A percentile compares a stretch with the other conserved stretches of the same genome.
These are phyloP conservation scores for Plectosphaerella plurivora DNA, from an alignment of 2,329 filamentous ascomycete genomes.

Conservation along the genomic window DNA sequence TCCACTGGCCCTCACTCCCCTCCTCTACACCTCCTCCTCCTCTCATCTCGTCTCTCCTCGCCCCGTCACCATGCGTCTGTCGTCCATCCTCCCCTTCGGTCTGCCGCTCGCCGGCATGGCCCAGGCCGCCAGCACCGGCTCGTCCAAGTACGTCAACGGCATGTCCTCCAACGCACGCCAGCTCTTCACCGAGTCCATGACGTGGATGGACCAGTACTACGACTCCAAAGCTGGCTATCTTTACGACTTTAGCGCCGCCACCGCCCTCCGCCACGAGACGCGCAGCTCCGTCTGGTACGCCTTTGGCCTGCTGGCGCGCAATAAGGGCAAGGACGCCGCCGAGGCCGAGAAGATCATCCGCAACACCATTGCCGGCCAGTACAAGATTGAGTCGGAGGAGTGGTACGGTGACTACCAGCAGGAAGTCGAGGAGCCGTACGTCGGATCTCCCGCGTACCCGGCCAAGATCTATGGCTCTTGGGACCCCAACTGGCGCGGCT, in stretches of 20 bases:
- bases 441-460: slow-evolving; percentile 46
- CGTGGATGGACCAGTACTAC: slow-evolving; percentile 51
- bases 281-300: slow-evolving; percentile 56
- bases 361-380: slow-evolving; percentile 49
- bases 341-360: slow-evolving; percentile 49
- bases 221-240: slow-evolving; percentile 48
- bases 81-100: neutral
- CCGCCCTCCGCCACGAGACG: slow-evolving; percentile 51
- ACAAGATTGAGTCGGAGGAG: slow-evolving; percentile 44
- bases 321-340: slow-evolving; percentile 40
- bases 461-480: slow-evolving; percentile 51
- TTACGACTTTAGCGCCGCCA: slow-evolving; percentile 38
- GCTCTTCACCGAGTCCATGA: slow-evolving; percentile 46
- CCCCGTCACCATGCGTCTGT: slow-evolving; percentile 2
- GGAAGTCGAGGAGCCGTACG: slow-evolving; percentile 52
- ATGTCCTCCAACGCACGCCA: slow-evolving; percentile 24
- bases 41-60: neutral
- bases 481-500: slow-evolving; percentile 63
- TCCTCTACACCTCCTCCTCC: neutral
- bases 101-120: slow-evolving; percentile 1
- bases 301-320: slow-evolving; percentile 51
- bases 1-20: neutral
- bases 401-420: slow-evolving; percentile 53
- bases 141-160: slow-evolving; percentile 7
- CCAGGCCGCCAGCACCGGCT: slow-evolving; percentile 6